These are phyloP conservation scores for Cladosporium sp. DNA, from an alignment of 2,329 filamentous ascomycete genomes.

Conservation along the genomic window DNA sequence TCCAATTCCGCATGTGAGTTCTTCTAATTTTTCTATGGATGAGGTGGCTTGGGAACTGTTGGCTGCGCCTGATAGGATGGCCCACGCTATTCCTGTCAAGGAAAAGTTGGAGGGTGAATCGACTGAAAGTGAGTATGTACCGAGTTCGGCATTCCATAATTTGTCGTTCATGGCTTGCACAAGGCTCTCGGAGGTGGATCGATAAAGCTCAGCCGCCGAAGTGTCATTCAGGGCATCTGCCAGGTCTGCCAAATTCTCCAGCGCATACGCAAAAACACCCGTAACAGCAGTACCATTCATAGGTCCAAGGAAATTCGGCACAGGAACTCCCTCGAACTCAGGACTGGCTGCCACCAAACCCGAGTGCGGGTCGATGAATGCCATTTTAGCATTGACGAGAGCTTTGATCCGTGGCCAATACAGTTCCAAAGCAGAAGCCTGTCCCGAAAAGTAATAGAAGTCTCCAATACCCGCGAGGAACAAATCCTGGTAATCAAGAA, in stretches of 20 bases:
- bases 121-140: constrained; percentile 30
- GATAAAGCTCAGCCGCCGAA: constrained; percentile 22
- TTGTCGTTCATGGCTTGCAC: constrained; percentile 26
- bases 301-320: constrained; percentile 27
- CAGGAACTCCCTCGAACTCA: constrained; percentile 1
- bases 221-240: constrained; percentile 31
- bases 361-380: constrained; percentile 26
- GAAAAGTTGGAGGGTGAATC: constrained; percentile 29
- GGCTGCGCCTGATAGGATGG: constrained; percentile 32
- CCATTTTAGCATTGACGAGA: constrained; percentile 19
- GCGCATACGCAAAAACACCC: constrained; percentile 24
- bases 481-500: constrained; percentile 32
- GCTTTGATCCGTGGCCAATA: constrained; percentile 27
- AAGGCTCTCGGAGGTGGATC: constrained; percentile 20
- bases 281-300: constrained; percentile 28
- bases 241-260: constrained; percentile 25
- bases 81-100: constrained; percentile 30
- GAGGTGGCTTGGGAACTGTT: constrained; percentile 28
- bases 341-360: constrained; percentile 22
- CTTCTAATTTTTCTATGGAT: constrained; percentile 28
- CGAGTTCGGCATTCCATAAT: constrained; percentile 32
- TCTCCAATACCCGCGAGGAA: constrained; percentile 27
- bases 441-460: constrained; percentile 25
- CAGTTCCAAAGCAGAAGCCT: constrained; percentile 16
- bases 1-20: constrained; percentile 32